Conservation (phyloP, 2,329 filamentous ascomycete genomes). For the Cephalotrichum gorgonifer region DNA sequence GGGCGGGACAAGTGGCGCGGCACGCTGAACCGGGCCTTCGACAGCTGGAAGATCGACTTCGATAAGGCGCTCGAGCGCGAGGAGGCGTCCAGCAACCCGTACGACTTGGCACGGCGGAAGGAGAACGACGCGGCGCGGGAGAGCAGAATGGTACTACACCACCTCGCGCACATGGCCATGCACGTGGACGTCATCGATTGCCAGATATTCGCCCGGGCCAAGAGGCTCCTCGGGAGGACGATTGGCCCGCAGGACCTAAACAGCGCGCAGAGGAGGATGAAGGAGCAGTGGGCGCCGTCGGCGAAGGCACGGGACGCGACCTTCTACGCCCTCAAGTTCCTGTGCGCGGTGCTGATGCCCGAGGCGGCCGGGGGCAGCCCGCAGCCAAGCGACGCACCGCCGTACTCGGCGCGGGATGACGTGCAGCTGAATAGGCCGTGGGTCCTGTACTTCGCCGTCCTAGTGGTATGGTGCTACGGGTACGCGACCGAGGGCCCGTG, state of each 20-base stretch:
- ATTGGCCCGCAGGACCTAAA: slow-evolving; percentile 76
- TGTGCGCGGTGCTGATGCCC: slow-evolving; percentile 71
- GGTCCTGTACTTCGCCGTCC: slow-evolving; percentile 86
- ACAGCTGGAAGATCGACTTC: slow-evolving; percentile 88
- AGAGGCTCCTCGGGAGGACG: slow-evolving; percentile 70
- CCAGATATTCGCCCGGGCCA: slow-evolving; percentile 87
- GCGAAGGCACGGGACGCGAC: slow-evolving; percentile 83
- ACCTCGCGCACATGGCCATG: slow-evolving; percentile 95
- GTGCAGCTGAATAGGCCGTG: slow-evolving; percentile 85
- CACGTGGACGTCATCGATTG: slow-evolving; percentile 96
- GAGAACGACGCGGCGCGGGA: slow-evolving; percentile 63
- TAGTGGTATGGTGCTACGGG: slow-evolving; percentile 94
- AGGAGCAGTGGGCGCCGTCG: slow-evolving; percentile 78
- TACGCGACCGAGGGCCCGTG: slow-evolving; percentile 80
- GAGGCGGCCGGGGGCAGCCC: slow-evolving; percentile 22
- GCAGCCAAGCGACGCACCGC: slow-evolving; percentile 19
- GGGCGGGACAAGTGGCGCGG: slow-evolving; percentile 86
- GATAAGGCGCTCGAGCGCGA: slow-evolving; percentile 65
- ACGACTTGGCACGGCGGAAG: slow-evolving; percentile 50
- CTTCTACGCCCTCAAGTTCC: slow-evolving; percentile 83
- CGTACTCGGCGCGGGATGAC: slow-evolving; percentile 79
- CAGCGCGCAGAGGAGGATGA: slow-evolving; percentile 73
- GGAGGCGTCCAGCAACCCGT: slow-evolving; percentile 40
- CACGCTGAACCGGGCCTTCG: slow-evolving; percentile 77
- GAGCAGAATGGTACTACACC: slow-evolving; percentile 79